These are phyloP conservation scores for Quercus lobata DNA, from an alignment of 331 rosid species.

Conservation along the genomic window DNA sequence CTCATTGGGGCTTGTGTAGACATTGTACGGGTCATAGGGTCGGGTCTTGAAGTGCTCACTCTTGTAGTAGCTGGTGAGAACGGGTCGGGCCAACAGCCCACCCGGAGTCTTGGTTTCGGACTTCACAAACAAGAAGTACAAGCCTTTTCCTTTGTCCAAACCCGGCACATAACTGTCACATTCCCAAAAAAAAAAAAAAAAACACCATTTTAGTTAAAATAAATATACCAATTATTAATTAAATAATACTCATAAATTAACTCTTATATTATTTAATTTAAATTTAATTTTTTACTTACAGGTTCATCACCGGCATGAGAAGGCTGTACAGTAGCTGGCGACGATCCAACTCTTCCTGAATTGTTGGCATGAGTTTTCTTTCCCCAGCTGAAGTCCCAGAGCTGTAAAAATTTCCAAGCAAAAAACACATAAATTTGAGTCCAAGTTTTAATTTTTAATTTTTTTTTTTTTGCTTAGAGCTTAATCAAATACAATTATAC, in stretches of 20 bases:
- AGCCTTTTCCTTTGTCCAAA: slow-evolving; percentile 51
- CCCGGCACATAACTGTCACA: slow-evolving; percentile 52
- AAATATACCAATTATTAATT: not conserved
- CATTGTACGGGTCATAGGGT: slow-evolving; percentile 56
- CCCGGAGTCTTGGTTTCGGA: slow-evolving; percentile 57
- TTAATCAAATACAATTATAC: too few relatives aligned
- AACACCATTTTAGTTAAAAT: not conserved
- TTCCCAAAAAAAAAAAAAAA: not conserved
- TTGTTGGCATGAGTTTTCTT: slow-evolving; percentile 58
- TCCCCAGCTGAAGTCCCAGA: slow-evolving; percentile 67
- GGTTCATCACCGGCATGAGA: slow-evolving; percentile 65
- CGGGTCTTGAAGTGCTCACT: slow-evolving; percentile 63
- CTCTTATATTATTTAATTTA: not conserved
- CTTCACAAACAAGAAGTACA: slow-evolving; percentile 52
- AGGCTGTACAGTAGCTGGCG: slow-evolving; percentile 57
- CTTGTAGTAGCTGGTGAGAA: slow-evolving; percentile 54
- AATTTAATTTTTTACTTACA: slow-evolving; percentile 22
- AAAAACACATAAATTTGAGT: too few relatives aligned
- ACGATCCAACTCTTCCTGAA: slow-evolving; percentile 58
- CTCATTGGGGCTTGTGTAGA: slow-evolving; percentile 57
- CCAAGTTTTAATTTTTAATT: too few relatives aligned
- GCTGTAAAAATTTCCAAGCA: slow-evolving; percentile 17
- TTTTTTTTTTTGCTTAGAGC: too few relatives aligned
- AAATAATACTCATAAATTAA: too few relatives aligned
- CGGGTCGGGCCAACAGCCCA: slow-evolving; percentile 57